Base-by-base conservation (phyloP, 177 flowering plant species). In the Vitis hybrid region DNA sequence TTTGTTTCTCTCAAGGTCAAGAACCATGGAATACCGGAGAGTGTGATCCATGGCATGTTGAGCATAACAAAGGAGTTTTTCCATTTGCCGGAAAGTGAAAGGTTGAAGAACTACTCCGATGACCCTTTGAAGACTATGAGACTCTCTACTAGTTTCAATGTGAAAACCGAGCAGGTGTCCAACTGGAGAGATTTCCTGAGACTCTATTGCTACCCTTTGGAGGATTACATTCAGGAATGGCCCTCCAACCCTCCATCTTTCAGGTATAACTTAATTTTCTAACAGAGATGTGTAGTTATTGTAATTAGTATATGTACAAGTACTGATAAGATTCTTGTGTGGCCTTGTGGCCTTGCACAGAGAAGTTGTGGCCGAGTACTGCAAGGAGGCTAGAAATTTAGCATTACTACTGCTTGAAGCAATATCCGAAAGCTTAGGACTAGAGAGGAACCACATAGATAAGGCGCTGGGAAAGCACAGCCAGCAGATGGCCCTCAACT, bases 171-270 rank as follows among this genome's bases (percentile, higher is more conserved):
- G 66, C 80, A 83, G 73, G 87, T 86, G 1, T 66, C 87, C 2
- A 87, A 80, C 64, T 90, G 95, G 95, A 87, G 95, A 52, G 95
- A 88, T 61, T 88, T 77, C 69, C 67, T 88, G 14, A 81, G 92
- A 67, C 87, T 90, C 63, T 90, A 90, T 67, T 88, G 94, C 68
- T 78, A 83, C 69, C 94, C 94, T 67, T 71, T 90, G 2, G 76
- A 90, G 67, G 83, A 87, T 14, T 84, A 76, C 68, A 54, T 84
- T 3, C 66, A 77, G 11, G 84, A 87, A 55, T 90, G 94, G 94
- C 94, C 92, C 11, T 21, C 84, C 1, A 76, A 77, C 56, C 92
- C 92, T 64, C 71, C 88, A 0, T 77, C 82, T 11, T 90, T 90
- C 78, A 84, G 84, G 93, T 82, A 46, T 51, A 21, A 30, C 3